A percentile compares a stretch with the other conserved stretches of the same genome.
Conservation (phyloP, 345 rosid genomes). For the Cardamine chenopodiifolia region DNA sequence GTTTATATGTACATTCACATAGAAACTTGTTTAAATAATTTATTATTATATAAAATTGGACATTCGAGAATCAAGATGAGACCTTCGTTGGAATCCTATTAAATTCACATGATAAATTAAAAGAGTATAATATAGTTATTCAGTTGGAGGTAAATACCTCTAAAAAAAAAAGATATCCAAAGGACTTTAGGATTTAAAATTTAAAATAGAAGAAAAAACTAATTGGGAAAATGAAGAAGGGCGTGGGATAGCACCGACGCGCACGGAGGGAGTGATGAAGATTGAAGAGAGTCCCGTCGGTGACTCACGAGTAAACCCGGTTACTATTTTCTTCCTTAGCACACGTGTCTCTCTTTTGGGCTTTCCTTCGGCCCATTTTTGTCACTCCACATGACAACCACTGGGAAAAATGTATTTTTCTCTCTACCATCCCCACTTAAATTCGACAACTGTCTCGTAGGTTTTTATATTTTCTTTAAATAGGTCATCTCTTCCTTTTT, state of each 20-base stretch:
- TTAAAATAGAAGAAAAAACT: background rate
- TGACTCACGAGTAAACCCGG: conserved; percentile 39
- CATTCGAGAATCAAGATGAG: background rate
- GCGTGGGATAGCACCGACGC: conserved; percentile 44
- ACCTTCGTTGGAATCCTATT: background rate
- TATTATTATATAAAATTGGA: background rate
- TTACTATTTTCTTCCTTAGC: conserved; percentile 9
- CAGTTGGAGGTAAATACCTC: conserved; percentile 5
- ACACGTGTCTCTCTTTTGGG: conserved; percentile 29
- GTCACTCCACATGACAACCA: background rate
- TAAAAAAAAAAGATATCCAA: background rate
- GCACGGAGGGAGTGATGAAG: conserved; percentile 19
- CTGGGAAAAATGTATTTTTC: background rate
- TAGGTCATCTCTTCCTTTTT: conserved; percentile 13
- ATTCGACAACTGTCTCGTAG: conserved; percentile 1
- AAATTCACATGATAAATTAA: background rate
- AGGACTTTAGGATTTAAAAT: background rate
- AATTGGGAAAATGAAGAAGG: conserved; percentile 27
- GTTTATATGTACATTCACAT: background rate
- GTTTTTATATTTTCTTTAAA: background rate
- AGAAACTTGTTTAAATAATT: background rate
- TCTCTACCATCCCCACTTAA: background rate
- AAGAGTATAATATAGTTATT: background rate
- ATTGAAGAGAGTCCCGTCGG: conserved; percentile 36
- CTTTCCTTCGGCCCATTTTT: conserved; percentile 22